phyloP scores from a whole-genome alignment of 768 basidiomycete genomes.

The Hygrophorus pudorinus region DNA sequence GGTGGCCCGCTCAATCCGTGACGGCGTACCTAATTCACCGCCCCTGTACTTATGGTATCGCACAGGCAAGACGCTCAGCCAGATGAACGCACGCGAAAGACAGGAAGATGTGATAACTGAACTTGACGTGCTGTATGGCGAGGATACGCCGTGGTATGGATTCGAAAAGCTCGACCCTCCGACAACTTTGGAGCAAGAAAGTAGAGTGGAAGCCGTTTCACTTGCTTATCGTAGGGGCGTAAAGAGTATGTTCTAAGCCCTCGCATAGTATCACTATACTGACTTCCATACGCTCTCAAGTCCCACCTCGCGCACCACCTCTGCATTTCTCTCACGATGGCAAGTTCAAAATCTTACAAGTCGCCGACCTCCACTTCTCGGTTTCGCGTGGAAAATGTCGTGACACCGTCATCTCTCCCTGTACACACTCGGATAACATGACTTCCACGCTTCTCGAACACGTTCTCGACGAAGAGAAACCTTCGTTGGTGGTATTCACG shows the following conservation, averaged over 20 bases:
- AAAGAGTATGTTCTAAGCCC: conserved; percentile 39
- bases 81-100: conserved; percentile 48
- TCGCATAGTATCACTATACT: not conserved
- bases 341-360: conserved; percentile 80
- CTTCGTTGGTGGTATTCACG: conserved; percentile 84
- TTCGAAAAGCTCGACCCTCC: conserved; percentile 65
- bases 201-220: conserved; percentile 42
- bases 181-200: conserved; percentile 34
- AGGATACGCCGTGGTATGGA: conserved; percentile 77
- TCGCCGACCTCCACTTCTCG: conserved; percentile 92
- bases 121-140: conserved; percentile 83
- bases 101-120: conserved; percentile 69
- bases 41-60: conserved; percentile 76
- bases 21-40: conserved; percentile 47
- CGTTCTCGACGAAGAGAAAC: conserved; percentile 71
- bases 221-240: conserved; percentile 64
- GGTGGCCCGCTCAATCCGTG: conserved; percentile 48
- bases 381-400: conserved; percentile 70
- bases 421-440: conserved; percentile 62
- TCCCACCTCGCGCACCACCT: conserved; percentile 60
- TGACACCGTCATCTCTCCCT: conserved; percentile 55
- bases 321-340: conserved; percentile 79
- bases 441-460: conserved; percentile 64
- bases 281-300: conserved; percentile 23
- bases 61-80: conserved; percentile 48